Percentiles rank a stretch among this genome's conserved stretches.
Conservation (phyloP, 1,284 basidiomycete species). For the Trametes pubescens region DNA sequence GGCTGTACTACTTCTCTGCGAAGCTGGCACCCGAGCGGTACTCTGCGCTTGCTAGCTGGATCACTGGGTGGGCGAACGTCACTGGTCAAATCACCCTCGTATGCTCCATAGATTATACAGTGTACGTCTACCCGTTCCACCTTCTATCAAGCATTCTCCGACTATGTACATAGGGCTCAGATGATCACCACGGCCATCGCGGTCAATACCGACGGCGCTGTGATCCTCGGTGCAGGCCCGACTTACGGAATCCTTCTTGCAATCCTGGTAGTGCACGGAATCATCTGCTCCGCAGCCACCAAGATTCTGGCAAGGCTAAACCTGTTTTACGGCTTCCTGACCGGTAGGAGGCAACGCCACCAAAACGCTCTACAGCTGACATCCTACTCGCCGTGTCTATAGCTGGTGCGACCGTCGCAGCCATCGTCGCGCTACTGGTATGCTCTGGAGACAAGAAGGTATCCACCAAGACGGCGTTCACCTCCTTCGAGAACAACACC, state of each 20-base stretch:
- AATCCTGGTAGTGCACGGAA: constrained; percentile 65
- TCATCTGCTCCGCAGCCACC: constrained; percentile 78
- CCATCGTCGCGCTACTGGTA: constrained; percentile 66
- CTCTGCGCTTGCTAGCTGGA: constrained; percentile 73
- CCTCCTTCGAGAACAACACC: constrained; percentile 73
- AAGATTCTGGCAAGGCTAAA: constrained; percentile 70
- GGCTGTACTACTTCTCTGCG: constrained; percentile 78
- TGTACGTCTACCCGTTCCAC: constrained; percentile 43
- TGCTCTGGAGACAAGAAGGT: constrained; percentile 63
- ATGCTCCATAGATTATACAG: constrained; percentile 78
- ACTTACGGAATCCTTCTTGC: constrained; percentile 72
- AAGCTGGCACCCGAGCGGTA: constrained; percentile 69
- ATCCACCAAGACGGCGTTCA: constrained; percentile 73
- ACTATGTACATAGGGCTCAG: constrained; percentile 54
- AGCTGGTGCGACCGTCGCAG: constrained; percentile 51
- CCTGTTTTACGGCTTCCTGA: constrained; percentile 69
- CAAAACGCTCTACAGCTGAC: neutral
- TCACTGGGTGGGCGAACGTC: constrained; percentile 74
- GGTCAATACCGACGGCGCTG: constrained; percentile 61
- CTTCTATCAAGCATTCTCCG: neutral
- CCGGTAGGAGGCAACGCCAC: constrained; percentile 47
- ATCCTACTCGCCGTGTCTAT: neutral
- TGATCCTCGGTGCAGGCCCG: constrained; percentile 59
- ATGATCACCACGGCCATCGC: constrained; percentile 79
- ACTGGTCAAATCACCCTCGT: constrained; percentile 70